Conservation (phyloP, 2,329 filamentous ascomycete species). For the Penicillium sp. region DNA sequence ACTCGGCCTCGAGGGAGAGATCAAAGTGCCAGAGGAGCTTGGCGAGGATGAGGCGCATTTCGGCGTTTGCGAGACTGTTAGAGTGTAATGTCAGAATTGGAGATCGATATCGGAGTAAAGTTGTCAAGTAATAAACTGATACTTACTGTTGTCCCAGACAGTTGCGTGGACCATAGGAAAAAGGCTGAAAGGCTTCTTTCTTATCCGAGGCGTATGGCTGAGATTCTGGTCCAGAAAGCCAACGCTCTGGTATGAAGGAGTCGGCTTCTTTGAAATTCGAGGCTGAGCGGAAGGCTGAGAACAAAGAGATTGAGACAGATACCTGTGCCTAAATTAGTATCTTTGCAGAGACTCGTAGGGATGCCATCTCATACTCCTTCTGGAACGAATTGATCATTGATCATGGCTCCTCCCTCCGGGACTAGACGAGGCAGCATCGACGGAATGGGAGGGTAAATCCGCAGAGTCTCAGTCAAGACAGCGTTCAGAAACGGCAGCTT, state of each 20-base stretch:
- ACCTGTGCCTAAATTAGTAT: constrained; percentile 8
- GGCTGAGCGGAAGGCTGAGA: constrained; percentile 9
- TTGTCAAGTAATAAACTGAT: too few species aligned
- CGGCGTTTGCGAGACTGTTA: constrained; percentile 28
- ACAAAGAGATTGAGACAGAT: constrained; percentile 14
- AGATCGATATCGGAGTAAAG: too few species aligned
- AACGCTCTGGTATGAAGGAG: constrained; percentile 29
- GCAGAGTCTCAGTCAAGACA: constrained; percentile 23
- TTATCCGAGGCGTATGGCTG: constrained; percentile 28
- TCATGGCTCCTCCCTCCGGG: constrained; percentile 25
- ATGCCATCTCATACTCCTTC: constrained; percentile 20
- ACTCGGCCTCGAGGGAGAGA: constrained; percentile 30
- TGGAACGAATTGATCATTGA: constrained; percentile 24
- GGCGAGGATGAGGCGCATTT: constrained; percentile 40
- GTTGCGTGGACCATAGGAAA: constrained; percentile 26
- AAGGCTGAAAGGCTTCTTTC: constrained; percentile 28
- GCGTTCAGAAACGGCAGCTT: constrained; percentile 24
- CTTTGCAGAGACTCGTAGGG: background rate
- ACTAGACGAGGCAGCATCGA: constrained; percentile 30
- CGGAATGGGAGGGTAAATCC: constrained; percentile 27
- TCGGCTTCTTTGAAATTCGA: constrained; percentile 19
- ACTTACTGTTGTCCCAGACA: constrained; percentile 28
- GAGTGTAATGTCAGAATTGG: too few species aligned
- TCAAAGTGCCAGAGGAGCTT: constrained; percentile 39
- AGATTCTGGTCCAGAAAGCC: constrained; percentile 18